Evolutionary conservation across 768 basidiomycete genomes (phyloP).

Genomic region (Naganishia friedmannii): DNA sequence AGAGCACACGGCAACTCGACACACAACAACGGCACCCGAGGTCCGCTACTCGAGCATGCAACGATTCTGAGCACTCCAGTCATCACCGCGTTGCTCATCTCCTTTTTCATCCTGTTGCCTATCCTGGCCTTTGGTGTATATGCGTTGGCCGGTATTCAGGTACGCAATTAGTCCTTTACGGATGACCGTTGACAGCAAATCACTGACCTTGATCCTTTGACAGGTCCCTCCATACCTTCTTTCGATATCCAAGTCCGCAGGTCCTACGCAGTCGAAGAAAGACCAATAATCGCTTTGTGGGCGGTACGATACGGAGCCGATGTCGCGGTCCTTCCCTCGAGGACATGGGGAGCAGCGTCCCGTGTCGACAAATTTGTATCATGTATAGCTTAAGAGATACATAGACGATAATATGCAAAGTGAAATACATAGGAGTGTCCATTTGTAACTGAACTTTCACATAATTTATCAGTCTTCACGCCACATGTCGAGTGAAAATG

Average conservation of each 20-base stretch:
- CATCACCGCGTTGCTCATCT: conserved; percentile 45
- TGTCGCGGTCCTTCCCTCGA: no score
- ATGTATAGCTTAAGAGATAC: background rate
- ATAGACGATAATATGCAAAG: no score
- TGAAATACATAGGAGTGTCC: no score
- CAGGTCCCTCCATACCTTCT: conserved; percentile 1
- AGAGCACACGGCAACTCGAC: conserved; percentile 6
- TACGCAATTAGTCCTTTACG: conserved; percentile 7
- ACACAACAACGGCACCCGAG: conserved; percentile 29
- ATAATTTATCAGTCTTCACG: no score
- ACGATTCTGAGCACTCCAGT: conserved; percentile 47
- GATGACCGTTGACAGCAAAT: background rate
- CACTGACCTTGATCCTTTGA: background rate
- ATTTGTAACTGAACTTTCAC: no score
- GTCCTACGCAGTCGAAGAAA: background rate
- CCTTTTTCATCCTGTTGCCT: conserved; percentile 45
- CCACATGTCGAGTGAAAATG: no score
- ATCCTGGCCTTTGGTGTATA: conserved; percentile 41
- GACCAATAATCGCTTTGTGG: background rate
- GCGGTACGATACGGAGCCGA: no score
- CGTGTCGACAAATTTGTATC: background rate
- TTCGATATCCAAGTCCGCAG: background rate
- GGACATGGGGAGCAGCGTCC: background rate
- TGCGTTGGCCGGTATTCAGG: conserved; percentile 46
- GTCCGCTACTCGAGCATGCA: conserved; percentile 42